These are phyloP conservation scores for Xylaria scruposa DNA, from an alignment of 495 filamentous ascomycete genomes.

Conservation along the genomic window DNA sequence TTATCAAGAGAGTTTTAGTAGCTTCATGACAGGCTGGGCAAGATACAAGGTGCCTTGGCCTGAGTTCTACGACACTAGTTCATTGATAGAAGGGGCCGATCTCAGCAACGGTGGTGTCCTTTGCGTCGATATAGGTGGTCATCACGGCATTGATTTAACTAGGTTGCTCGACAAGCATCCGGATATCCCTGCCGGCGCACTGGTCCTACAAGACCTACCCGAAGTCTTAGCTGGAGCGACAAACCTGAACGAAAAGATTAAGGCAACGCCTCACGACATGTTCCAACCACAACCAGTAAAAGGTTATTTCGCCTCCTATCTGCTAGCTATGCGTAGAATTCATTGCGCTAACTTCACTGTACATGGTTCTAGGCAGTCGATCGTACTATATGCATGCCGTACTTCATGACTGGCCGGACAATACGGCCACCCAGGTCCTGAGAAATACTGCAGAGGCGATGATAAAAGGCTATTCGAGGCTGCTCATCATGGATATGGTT, in stretches of 20 bases:
- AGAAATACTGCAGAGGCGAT: conserved; percentile 31
- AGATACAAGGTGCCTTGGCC: conserved; percentile 35
- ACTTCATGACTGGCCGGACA: conserved; percentile 55
- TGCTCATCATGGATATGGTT: conserved; percentile 38
- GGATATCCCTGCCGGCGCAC: conserved; percentile 37
- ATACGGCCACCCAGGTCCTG: conserved; percentile 28
- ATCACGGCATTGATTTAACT: conserved; percentile 47
- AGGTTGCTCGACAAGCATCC: conserved; percentile 43
- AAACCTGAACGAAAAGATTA: conserved; percentile 33
- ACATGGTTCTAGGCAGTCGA: conserved; percentile 41
- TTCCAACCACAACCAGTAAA: conserved; percentile 42
- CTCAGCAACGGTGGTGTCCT: conserved; percentile 25
- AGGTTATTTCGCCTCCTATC: conserved; percentile 32
- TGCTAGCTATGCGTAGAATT: conserved; percentile 13
- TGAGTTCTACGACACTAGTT: conserved; percentile 36
- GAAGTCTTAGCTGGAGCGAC: conserved; percentile 38
- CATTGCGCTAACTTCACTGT: not conserved
- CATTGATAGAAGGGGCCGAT: conserved; percentile 35
- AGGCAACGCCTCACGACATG: conserved; percentile 43
- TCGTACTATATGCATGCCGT: conserved; percentile 52
- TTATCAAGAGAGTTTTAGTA: conserved; percentile 32
- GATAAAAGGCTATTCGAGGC: conserved; percentile 39
- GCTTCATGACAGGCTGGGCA: conserved; percentile 32
- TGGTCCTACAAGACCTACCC: conserved; percentile 52
- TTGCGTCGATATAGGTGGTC: conserved; percentile 54